Evolutionary conservation across 192 early-diverging fungal species (phyloP).

Genomic region (Podila horticola): DNA sequence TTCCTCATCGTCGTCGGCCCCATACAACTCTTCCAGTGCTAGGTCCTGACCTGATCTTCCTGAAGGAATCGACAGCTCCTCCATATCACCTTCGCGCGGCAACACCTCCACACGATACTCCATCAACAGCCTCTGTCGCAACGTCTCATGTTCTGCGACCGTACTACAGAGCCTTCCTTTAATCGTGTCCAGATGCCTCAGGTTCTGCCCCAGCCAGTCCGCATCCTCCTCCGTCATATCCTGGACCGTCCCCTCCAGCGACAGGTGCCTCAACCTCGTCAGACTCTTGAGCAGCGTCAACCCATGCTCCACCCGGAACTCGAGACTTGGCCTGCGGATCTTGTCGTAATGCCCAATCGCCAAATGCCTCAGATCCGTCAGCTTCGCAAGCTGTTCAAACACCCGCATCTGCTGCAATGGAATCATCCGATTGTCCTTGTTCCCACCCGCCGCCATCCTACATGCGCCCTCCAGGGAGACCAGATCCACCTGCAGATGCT

Average conservation of each 20-base stretch:
- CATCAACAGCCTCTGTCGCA: neutral
- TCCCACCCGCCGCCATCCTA: neutral
- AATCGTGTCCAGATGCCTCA: constrained; percentile 3
- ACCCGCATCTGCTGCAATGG: constrained; percentile 6
- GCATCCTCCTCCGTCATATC: constrained; percentile 10
- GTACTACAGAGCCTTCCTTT: constrained; percentile 11
- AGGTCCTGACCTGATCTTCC: neutral
- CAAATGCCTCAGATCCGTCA: constrained; percentile 13
- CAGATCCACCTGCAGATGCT: constrained; percentile 15
- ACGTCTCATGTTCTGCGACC: constrained; percentile 1
- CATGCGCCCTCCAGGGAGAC: neutral
- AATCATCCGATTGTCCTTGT: neutral
- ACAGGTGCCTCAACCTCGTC: constrained; percentile 11
- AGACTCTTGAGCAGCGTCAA: constrained; percentile 9
- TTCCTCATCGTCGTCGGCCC: neutral
- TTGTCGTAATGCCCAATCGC: neutral
- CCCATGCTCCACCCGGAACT: constrained; percentile 13
- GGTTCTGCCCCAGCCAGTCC: constrained; percentile 14
- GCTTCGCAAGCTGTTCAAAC: constrained; percentile 9
- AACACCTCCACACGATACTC: neutral
- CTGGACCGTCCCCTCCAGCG: neutral
- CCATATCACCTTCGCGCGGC: neutral
- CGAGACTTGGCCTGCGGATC: neutral
- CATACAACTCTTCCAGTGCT: neutral
- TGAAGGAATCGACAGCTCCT: neutral